Evolutionary conservation across 352 stramenopile genomes (phyloP).

Genomic region (Phytophthora cactorum): DNA sequence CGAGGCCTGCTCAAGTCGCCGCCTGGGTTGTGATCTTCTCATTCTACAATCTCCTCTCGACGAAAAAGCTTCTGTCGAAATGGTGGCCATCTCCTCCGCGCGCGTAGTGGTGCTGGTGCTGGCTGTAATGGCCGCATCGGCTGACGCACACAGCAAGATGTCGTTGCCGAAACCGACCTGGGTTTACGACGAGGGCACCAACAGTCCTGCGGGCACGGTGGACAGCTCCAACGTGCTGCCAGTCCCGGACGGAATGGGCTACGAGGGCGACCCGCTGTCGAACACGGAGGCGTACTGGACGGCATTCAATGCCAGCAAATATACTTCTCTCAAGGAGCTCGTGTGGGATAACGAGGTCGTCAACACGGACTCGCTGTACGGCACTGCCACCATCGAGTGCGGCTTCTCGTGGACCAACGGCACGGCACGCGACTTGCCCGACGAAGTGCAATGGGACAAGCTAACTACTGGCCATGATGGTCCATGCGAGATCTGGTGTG

Average conservation of each 20-base stretch:
- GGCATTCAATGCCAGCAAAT: slow-evolving; percentile 46
- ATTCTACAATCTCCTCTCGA: slow-evolving; percentile 20
- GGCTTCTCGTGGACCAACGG: slow-evolving; percentile 45
- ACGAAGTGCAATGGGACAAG: slow-evolving; percentile 48
- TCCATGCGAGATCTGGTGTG: slow-evolving; percentile 62
- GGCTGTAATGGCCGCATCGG: slow-evolving; percentile 21
- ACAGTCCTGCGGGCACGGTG: slow-evolving; percentile 30
- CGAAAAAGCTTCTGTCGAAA: neutral
- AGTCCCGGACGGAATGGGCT: slow-evolving; percentile 32
- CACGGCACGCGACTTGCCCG: slow-evolving; percentile 38
- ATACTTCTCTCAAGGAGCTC: slow-evolving; percentile 58
- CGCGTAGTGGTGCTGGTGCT: slow-evolving; percentile 14
- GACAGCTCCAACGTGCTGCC: slow-evolving; percentile 39
- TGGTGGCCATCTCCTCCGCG: slow-evolving; percentile 13
- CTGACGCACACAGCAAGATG: slow-evolving; percentile 41
- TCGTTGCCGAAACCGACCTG: slow-evolving; percentile 40
- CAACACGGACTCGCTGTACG: slow-evolving; percentile 41
- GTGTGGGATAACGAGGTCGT: slow-evolving; percentile 37
- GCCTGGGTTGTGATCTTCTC: slow-evolving; percentile 1
- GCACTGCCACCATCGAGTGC: slow-evolving; percentile 44
- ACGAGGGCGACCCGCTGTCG: slow-evolving; percentile 33
- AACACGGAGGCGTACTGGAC: slow-evolving; percentile 44
- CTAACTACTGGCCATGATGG: slow-evolving; percentile 46
- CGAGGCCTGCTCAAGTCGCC: slow-evolving; percentile 8
- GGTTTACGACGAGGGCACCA: slow-evolving; percentile 35